Base-by-base conservation (phyloP, 805 yeast species). In the Jamesozyma jinghongensis region DNA sequence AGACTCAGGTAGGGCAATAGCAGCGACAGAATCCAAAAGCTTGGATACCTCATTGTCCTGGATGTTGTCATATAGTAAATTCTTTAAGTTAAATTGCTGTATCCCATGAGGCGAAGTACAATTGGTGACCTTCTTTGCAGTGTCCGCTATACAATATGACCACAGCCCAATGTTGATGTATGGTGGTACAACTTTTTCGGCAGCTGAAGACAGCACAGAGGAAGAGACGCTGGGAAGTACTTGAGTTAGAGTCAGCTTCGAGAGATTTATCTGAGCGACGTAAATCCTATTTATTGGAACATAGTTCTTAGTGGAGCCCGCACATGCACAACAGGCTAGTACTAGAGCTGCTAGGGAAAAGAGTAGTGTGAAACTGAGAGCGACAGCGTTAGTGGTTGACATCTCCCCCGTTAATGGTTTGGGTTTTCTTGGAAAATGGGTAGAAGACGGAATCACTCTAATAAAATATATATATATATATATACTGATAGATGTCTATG, bases 81-180 rank as follows among this genome's bases (percentile, higher is more conserved):
- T 39, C 42, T 41, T 53, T 32, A 59, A 43, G 29, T 57, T 47
- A 40, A 59, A 56, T 6, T 49, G 36, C 37, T 59, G 58, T 27
- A 59, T 54, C 12, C 62, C 62, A 28, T 37, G 36, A 14, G 61
- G 61, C 18, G 56, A 49, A 3, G 59, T 56, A 41, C 64, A 59
- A n/a, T 36, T 38, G 4, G 46, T 43, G 5, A 59, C 47, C 4
- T 39, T 37, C 7, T 49, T 46, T 11, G 45, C 27, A 3, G 53
- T 34, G 22, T 44, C 48, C 18, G 78, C 81, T 40, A 65, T 51
- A 58, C 87, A 80, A 60, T 75, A 79, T 19, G 81, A 81, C 74
- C 81, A 79, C 49, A 75, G 60, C 29, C 85, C 83, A 27, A 77
- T 62, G 13, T 73, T 67, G 48, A 71, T 63, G 33, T 69, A 70